Conservation (phyloP, 2,329 filamentous ascomycete species). For the Neopestalotiopsis sp. region DNA sequence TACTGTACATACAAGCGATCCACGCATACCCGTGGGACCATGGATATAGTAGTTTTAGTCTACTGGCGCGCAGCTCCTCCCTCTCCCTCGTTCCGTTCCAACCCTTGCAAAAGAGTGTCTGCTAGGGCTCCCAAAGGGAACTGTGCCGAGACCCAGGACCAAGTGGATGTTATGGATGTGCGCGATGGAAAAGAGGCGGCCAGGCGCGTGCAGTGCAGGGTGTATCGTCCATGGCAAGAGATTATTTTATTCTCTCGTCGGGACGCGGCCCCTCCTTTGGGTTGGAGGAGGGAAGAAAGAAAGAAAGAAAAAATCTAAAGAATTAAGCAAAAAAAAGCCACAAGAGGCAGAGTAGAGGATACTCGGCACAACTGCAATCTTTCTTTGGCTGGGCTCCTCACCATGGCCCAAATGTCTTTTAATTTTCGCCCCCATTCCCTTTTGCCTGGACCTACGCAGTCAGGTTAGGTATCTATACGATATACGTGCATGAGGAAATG, state of each 20-base stretch:
- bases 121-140: slow-evolving; percentile 1
- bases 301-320: not conserved
- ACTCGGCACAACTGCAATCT: not conserved
- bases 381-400: not conserved
- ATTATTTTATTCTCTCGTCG: not conserved
- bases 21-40: slow-evolving; percentile 1
- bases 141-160: slow-evolving; percentile 12
- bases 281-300: not conserved
- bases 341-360: not conserved
- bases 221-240: not conserved
- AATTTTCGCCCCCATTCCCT: not conserved
- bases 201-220: not conserved
- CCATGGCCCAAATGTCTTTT: not conserved
- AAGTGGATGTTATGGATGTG: not conserved
- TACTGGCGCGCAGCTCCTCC: slow-evolving; percentile 1
- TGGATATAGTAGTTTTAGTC: not conserved
- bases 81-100: not conserved
- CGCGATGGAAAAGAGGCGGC: not conserved
- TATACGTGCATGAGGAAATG: too few species aligned
- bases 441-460: not conserved
- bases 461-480: not conserved
- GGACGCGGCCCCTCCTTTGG: not conserved
- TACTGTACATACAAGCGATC: slow-evolving; percentile 2
- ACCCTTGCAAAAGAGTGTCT: not conserved
- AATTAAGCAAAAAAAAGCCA: not conserved